Evolutionary conservation across 2,329 filamentous ascomycete species (phyloP), one percentile per base, ranked within the genome.

Genomic region (Penicillium thymicola): DNA sequence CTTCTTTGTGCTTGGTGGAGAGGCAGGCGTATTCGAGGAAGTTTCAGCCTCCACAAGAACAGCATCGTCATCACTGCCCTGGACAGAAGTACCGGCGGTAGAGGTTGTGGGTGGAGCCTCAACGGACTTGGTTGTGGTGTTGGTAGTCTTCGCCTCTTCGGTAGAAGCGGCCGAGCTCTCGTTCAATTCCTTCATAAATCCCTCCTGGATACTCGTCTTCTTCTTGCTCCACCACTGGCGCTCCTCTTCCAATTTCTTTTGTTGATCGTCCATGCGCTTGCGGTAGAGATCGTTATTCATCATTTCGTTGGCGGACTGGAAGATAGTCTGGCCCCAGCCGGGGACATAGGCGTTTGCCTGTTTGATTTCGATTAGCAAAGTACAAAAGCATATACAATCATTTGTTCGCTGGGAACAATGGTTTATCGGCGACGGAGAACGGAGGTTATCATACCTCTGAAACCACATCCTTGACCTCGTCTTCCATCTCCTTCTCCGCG

Each of bases 301-400:
- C 76, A 99, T 97, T 76, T 99, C 94, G 76, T 96, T 96, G 54
- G 94, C 94, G 44, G 90, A 92, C 76, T 99, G 94, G 83, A 99
- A 99, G 73, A 99, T 97, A 55, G 85, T 86, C 71, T 94, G 88
- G 59, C 94, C 94, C 94, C 94, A 99, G 74, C 88, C 88, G 47
- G 90, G 88, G 1, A 85, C 82, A 62, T 97, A 89, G 21, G 89
- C 92, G 72, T 97, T 97, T 67, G 95, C 94, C 91, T 97, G 64
- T 27, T 45, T 37, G 16, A 41, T 16, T n/a, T 44, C 28, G 7
- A 37, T 40, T 23, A 53, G 21, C 55, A 55, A 59, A 55, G 72
- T 59, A 72, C 62, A 16, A 25, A 13, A 16, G 8, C 21, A 21
- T 16, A 28, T 27, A 14, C 16, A 18, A 21, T 13, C 21, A 36